Evolutionary conservation across 805 yeast species (phyloP), one percentile per base, ranked within the genome.

Genomic region (Tetrapisispora nanseiensis): DNA sequence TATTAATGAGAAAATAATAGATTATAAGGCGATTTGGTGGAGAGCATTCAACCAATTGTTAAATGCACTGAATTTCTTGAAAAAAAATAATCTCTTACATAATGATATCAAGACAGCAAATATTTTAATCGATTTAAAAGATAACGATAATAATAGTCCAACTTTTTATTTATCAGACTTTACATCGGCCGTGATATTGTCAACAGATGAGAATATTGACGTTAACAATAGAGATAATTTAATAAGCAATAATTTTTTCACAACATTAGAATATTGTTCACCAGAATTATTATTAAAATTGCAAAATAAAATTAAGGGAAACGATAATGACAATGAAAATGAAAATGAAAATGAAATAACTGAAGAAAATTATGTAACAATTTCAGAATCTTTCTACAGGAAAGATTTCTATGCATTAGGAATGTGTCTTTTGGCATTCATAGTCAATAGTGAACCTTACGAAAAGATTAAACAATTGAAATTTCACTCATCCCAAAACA

Each of bases 61-160:
- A 15, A 33, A 30, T 3, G 46, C 50, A 7, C 33, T 52, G 28
- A 16, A 34, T 9, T 39, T 36, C 39, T 40, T 52, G 30, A 43
- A 46, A 28, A 2, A 10, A 4, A 36, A 41, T 16, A 33, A 39
- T 10, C 46, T 51, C 16, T 42, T 51, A 12, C 56, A 52, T 35
- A 49, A 50, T 15, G 56, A 52, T 37, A 51, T 52, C 4, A 52
- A 52, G 33, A 49, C 55, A 2, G 51, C 52, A 13, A 52, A 52
- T 33, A 46, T 52, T 23, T 28, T 52, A 13, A 29, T 50, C 3
- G 43, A 43, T 24, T 24, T 37, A 2, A 28, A 39, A 8, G 5
- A 23, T 6, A 16, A 36, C 12, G 12, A 19, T 13, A 4, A 23
- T 6, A 16, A 36, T 15, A n/a, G 15, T 13, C 30, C 46, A 6